Evolutionary conservation across 2,329 filamentous ascomycete genomes (phyloP).

Genomic region (Thelonectria blattea): DNA sequence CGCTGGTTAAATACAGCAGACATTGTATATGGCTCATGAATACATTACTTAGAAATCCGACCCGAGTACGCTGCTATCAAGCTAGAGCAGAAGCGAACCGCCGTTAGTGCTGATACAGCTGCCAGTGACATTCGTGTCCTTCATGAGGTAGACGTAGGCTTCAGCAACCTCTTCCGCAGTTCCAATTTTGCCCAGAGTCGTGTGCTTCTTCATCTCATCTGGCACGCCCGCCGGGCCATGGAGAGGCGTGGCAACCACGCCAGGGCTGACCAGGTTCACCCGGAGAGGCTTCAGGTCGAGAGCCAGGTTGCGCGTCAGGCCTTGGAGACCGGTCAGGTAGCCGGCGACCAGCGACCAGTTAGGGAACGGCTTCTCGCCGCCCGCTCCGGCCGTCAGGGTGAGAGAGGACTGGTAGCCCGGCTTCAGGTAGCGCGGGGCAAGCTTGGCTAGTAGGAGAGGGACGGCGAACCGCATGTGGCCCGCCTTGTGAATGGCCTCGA

Average conservation of each 20-base stretch:
- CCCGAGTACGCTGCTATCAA: not conserved
- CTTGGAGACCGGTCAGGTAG: constrained; percentile 24
- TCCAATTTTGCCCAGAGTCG: constrained; percentile 22
- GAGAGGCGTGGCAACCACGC: constrained; percentile 22
- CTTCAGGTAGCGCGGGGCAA: constrained; percentile 26
- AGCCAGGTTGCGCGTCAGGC: constrained; percentile 25
- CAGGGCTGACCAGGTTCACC: constrained; percentile 28
- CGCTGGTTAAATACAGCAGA: too few relatives aligned
- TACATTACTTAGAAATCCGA: too few relatives aligned
- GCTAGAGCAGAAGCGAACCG: not conserved
- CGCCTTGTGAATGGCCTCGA: constrained; percentile 25
- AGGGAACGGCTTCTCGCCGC: constrained; percentile 22
- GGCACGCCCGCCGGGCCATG: not conserved
- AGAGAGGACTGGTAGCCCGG: constrained; percentile 23
- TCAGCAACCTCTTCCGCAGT: constrained; percentile 2
- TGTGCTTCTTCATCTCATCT: not conserved
- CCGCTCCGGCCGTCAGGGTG: constrained; percentile 27
- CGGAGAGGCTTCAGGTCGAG: constrained; percentile 30
- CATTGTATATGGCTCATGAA: too few relatives aligned
- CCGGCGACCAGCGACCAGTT: constrained; percentile 28
- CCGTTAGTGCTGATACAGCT: constrained; percentile 2
- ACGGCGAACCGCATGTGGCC: constrained; percentile 31
- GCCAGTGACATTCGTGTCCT: constrained; percentile 1
- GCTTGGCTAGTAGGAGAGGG: constrained; percentile 27
- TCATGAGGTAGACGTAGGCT: constrained; percentile 1